phyloP scores from a whole-genome alignment of 495 filamentous ascomycete species.

The Margaritispora aquatica region DNA sequence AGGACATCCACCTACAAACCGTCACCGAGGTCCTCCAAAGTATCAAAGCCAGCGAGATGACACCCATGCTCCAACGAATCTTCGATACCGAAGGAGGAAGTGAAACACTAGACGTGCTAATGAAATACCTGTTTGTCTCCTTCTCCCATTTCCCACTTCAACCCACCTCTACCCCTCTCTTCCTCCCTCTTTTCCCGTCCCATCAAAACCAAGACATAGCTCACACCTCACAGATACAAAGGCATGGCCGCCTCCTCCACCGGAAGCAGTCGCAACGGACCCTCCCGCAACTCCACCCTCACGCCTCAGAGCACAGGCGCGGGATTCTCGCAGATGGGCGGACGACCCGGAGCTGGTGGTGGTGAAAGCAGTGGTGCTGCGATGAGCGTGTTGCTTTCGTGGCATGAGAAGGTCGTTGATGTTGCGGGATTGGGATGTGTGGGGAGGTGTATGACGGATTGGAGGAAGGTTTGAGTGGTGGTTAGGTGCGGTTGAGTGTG shows the following conservation, averaged over 20 bases:
- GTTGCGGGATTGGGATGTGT: conserved; percentile 82
- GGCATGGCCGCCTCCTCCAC: conserved; percentile 57
- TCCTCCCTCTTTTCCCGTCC: background rate
- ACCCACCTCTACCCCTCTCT: background rate
- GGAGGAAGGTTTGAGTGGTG: conserved; percentile 67
- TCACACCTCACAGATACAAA: conserved; percentile 70
- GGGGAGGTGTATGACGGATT: conserved; percentile 86
- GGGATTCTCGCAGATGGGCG: conserved; percentile 71
- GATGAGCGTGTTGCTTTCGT: conserved; percentile 90
- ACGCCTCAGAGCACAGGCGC: conserved; percentile 68
- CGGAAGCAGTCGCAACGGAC: conserved; percentile 6
- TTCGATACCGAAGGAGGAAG: conserved; percentile 63
- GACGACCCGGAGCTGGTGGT: conserved; percentile 49
- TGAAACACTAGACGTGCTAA: conserved; percentile 65
- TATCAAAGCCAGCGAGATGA: conserved; percentile 88
- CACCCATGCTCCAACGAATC: conserved; percentile 70
- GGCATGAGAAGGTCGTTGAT: conserved; percentile 94
- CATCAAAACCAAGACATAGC: too few relatives aligned
- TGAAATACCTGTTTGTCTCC: conserved; percentile 63
- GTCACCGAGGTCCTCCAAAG: conserved; percentile 85
- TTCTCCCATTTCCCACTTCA: background rate
- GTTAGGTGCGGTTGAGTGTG: too few relatives aligned
- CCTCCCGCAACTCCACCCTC: conserved; percentile 26
- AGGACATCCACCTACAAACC: conserved; percentile 73
- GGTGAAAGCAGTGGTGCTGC: conserved; percentile 75